A percentile compares a stretch with the other conserved stretches of the same genome.
These are phyloP conservation scores for Graphilbum fragrans DNA, from an alignment of 2,329 filamentous ascomycete genomes.

Conservation along the genomic window DNA sequence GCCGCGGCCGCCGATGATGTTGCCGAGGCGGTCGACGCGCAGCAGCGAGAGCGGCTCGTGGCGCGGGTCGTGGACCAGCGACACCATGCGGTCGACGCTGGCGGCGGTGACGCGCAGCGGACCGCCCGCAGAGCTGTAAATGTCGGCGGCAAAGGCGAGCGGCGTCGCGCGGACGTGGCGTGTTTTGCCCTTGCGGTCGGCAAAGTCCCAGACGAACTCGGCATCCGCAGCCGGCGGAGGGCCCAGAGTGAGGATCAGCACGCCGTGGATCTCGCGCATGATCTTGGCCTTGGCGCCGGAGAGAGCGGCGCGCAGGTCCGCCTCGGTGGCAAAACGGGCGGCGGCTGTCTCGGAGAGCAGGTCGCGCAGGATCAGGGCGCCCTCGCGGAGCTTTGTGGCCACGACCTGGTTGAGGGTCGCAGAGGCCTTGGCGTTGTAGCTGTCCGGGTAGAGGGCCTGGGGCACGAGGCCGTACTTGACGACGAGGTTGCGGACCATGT, in stretches of 20 bases:
- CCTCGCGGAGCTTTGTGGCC: conserved; percentile 78
- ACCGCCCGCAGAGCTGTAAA: conserved; percentile 37
- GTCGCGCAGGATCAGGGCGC: conserved; percentile 59
- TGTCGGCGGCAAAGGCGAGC: conserved; percentile 56
- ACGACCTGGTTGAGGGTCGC: conserved; percentile 59
- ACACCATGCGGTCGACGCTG: conserved; percentile 59
- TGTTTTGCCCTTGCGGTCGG: conserved; percentile 54
- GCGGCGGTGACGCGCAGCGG: conserved; percentile 42
- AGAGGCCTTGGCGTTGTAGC: conserved; percentile 64
- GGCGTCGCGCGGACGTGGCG: conserved; percentile 55
- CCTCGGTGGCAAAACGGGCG: conserved; percentile 18
- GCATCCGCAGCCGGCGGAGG: conserved; percentile 59
- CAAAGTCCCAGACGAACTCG: conserved; percentile 70
- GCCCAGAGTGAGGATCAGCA: conserved; percentile 73
- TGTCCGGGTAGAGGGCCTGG: conserved; percentile 70
- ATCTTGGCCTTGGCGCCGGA: conserved; percentile 55
- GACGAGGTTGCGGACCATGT: conserved; percentile 81
- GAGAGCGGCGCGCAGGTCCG: conserved; percentile 21
- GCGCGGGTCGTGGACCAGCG: conserved; percentile 74
- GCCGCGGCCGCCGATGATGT: conserved; percentile 63
- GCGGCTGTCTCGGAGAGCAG: conserved; percentile 19
- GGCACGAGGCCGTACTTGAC: conserved; percentile 83
- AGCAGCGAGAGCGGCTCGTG: conserved; percentile 61
- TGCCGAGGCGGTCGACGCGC: conserved; percentile 68
- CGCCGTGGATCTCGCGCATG: conserved; percentile 66